These are phyloP conservation scores for Xylaria sp. DNA, from an alignment of 2,329 filamentous ascomycete species.

Conservation along the genomic window DNA sequence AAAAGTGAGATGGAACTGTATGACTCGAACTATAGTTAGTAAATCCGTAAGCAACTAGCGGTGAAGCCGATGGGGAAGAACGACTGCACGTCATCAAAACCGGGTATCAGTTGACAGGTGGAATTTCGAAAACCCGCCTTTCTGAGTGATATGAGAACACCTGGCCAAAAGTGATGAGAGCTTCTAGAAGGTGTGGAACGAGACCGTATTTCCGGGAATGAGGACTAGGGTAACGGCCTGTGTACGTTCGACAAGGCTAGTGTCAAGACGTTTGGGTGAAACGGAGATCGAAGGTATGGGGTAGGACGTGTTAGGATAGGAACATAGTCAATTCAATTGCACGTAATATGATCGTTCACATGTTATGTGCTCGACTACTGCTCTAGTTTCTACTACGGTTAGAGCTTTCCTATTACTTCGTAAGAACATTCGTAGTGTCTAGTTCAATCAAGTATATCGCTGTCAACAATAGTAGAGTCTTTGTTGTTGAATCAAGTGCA, in stretches of 20 bases:
- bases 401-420: background rate
- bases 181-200: background rate
- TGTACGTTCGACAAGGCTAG: background rate
- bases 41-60: constrained; percentile 16
- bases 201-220: background rate
- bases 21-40: constrained; percentile 12
- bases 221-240: background rate
- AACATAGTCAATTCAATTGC: background rate
- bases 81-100: constrained; percentile 1
- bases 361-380: background rate
- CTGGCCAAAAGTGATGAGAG: background rate
- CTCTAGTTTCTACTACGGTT: background rate
- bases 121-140: background rate
- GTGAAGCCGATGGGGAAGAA: constrained; percentile 19
- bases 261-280: background rate
- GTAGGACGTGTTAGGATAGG: background rate
- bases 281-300: background rate
- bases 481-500: constrained; percentile 1
- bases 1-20: constrained; percentile 27
- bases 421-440: background rate
- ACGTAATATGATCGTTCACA: background rate
- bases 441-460: background rate
- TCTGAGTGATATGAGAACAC: background rate
- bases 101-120: background rate
- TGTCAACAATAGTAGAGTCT: background rate